Evolutionary conservation across 1,284 basidiomycete genomes (phyloP).

Genomic region (Trichosporon sp.): DNA sequence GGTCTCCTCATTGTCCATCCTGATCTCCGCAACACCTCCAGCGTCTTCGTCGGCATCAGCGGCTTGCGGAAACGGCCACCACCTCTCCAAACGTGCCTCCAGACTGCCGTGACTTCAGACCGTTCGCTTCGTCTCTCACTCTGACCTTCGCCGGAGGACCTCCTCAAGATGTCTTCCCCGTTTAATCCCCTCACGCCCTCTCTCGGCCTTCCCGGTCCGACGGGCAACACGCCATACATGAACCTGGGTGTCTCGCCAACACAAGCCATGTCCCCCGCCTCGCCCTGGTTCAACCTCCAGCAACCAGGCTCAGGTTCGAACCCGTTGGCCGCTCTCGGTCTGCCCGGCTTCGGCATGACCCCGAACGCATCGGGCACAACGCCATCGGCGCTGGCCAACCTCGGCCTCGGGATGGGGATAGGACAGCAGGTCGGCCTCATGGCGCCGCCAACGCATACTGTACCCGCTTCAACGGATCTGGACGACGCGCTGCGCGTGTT

Average conservation of each 20-base stretch:
- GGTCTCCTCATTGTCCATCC: not conserved
- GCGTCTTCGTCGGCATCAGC: not conserved
- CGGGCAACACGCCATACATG: constrained; percentile 17
- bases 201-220: not conserved
- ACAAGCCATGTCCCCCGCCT: not conserved
- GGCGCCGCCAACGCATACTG: constrained; percentile 10
- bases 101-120: no score
- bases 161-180: constrained; percentile 31
- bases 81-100: no score
- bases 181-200: constrained; percentile 31
- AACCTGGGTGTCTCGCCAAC: not conserved
- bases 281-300: not conserved
- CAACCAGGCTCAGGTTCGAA: not conserved
- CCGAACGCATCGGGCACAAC: not conserved
- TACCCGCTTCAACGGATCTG: constrained; percentile 16
- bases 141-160: no score
- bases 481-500: constrained; percentile 30
- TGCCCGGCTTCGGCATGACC: not conserved
- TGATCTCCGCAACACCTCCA: not conserved
- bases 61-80: no score
- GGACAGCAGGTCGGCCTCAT: not conserved
- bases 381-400: not conserved
- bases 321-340: not conserved
- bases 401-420: not conserved
- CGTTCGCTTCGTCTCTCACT: no score